Conservation (phyloP, 108 stramenopile species). For the Epithemia pelagica region DNA sequence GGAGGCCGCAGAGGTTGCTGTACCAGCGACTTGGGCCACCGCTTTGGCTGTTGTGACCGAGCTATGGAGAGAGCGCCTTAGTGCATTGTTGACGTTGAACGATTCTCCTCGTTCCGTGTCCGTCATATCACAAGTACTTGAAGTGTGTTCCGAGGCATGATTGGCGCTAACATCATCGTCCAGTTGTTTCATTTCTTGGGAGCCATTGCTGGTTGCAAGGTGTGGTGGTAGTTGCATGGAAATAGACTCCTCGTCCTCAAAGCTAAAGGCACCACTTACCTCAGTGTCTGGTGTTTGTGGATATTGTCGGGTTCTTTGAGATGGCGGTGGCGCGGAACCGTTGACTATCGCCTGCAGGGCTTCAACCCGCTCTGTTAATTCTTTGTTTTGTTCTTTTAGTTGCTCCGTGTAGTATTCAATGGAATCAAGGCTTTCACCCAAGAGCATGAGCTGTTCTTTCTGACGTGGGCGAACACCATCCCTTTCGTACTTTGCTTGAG, state of each 20-base stretch:
- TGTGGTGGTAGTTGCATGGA: too few relatives aligned
- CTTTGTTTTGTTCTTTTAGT: slow-evolving; percentile 21
- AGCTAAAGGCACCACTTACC: neutral
- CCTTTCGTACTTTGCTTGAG: slow-evolving; percentile 19
- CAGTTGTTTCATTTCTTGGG: too few relatives aligned
- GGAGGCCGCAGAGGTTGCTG: neutral
- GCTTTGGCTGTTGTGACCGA: neutral
- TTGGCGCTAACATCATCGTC: too few relatives aligned
- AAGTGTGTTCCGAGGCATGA: too few relatives aligned
- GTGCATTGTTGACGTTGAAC: too few relatives aligned
- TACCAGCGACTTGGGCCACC: neutral
- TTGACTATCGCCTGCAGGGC: neutral
- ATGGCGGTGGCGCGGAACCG: neutral
- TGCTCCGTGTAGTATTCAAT: slow-evolving; percentile 17
- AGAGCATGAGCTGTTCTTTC: neutral
- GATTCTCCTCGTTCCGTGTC: too few relatives aligned
- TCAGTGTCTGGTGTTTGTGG: neutral
- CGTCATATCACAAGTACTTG: too few relatives aligned
- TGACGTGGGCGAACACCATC: slow-evolving; percentile 10
- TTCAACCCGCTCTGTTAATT: slow-evolving; percentile 10
- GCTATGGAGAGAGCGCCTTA: too few relatives aligned
- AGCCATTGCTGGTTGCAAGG: too few relatives aligned
- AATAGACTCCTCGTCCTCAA: too few relatives aligned
- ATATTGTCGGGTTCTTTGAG: neutral
- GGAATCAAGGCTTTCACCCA: slow-evolving; percentile 5